phyloP scores from a whole-genome alignment of 306 rosid genomes.

The Corylus americana region DNA sequence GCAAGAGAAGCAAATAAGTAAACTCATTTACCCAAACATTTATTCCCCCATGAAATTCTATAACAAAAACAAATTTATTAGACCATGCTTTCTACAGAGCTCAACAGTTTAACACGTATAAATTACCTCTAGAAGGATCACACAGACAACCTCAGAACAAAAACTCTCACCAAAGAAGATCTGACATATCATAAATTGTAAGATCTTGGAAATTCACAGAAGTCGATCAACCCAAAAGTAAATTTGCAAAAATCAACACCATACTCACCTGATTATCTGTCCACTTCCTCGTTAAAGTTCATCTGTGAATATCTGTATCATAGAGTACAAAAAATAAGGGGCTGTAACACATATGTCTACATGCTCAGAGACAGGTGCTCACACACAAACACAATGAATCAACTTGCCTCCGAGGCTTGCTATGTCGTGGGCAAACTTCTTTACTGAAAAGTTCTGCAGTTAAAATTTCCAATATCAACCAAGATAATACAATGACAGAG shows the following conservation, averaged over 20 bases:
- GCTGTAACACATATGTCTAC: neutral
- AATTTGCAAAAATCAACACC: neutral
- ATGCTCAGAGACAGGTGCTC: neutral
- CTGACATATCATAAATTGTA: neutral
- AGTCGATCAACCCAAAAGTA: neutral
- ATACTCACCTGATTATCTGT: constrained; percentile 5
- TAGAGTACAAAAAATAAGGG: neutral
- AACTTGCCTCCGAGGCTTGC: constrained; percentile 21
- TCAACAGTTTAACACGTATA: neutral
- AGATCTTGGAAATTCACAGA: neutral
- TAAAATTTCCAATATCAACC: neutral
- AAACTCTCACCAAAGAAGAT: neutral
- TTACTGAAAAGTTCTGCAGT: neutral
- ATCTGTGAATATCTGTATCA: constrained; percentile 11
- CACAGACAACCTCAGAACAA: neutral
- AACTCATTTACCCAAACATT: neutral
- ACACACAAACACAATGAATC: constrained; percentile 5
- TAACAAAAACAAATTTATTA: neutral
- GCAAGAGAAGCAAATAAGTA: neutral
- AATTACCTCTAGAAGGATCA: neutral
- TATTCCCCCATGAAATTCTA: neutral
- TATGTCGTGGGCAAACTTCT: neutral
- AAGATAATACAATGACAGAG: constrained; percentile 6
- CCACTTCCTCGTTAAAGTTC: constrained; percentile 5
- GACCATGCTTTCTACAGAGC: neutral